Percentiles rank a stretch among this genome's conserved stretches.
These are phyloP conservation scores for Metarhizium humberi DNA, from an alignment of 2,329 filamentous ascomycete genomes.

Conservation along the genomic window DNA sequence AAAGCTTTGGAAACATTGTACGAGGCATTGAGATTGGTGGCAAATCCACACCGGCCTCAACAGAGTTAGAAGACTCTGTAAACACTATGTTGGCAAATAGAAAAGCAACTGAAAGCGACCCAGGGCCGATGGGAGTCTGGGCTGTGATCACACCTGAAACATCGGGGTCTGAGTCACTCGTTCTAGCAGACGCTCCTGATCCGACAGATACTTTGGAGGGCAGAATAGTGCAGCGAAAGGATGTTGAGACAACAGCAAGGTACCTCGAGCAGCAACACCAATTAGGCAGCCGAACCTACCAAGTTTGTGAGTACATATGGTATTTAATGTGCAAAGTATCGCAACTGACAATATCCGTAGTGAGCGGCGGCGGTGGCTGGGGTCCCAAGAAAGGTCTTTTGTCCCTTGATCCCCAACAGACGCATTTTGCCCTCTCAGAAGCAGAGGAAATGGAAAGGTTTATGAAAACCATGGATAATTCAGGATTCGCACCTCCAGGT, in stretches of 20 bases:
- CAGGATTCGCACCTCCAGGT: slow-evolving; percentile 50
- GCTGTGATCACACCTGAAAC: slow-evolving; percentile 52
- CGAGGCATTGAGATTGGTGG: slow-evolving; percentile 47
- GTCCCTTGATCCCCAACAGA: slow-evolving; percentile 63
- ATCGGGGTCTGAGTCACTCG: slow-evolving; percentile 2
- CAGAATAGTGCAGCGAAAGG: slow-evolving; percentile 6
- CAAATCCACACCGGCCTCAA: slow-evolving; percentile 50
- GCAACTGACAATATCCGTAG: slow-evolving; percentile 17
- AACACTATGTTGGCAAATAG: slow-evolving; percentile 42
- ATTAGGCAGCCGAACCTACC: slow-evolving; percentile 35
- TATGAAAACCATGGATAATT: slow-evolving; percentile 35
- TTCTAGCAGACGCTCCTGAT: slow-evolving; percentile 5
- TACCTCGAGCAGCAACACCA: slow-evolving; percentile 26
- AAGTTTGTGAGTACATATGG: slow-evolving; percentile 20
- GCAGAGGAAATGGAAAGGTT: slow-evolving; percentile 45
- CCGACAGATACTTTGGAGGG: slow-evolving; percentile 4
- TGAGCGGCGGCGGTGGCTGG: slow-evolving; percentile 81
- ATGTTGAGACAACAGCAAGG: slow-evolving; percentile 15
- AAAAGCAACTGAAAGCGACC: slow-evolving; percentile 12
- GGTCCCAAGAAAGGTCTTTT: slow-evolving; percentile 70
- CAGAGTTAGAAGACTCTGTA: slow-evolving; percentile 60
- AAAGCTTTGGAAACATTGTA: slow-evolving; percentile 71
- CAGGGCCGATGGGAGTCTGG: slow-evolving; percentile 57
- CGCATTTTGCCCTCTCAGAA: slow-evolving; percentile 34
- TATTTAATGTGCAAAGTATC: background rate